These are phyloP conservation scores for Phytophthora constricta DNA, from an alignment of 352 stramenopile species.

Conservation along the genomic window DNA sequence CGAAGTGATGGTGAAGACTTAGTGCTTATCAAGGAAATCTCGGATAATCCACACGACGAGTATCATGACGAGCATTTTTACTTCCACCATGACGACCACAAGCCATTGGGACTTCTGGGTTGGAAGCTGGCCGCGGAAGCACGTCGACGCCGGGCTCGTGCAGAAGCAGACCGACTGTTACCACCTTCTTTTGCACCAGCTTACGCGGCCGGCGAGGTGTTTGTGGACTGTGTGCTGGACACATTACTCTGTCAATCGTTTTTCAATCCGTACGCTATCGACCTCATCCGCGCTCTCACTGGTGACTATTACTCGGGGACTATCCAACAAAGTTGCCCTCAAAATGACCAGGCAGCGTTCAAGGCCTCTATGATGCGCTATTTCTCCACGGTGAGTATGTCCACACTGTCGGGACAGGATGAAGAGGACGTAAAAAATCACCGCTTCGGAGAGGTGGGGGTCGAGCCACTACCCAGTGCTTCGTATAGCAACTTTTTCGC, in stretches of 20 bases:
- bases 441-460: too few species aligned
- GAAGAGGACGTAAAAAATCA: background rate
- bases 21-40: constrained; percentile 6
- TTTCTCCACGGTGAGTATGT: constrained; percentile 1
- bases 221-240: constrained; percentile 68
- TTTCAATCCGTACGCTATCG: constrained; percentile 75
- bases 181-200: constrained; percentile 48
- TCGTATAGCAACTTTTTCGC: constrained; percentile 32
- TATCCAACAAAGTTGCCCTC: too few species aligned
- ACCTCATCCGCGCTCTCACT: constrained; percentile 57
- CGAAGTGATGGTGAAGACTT: constrained; percentile 29
- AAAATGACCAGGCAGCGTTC: background rate
- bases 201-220: constrained; percentile 64
- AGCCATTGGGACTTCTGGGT: constrained; percentile 4
- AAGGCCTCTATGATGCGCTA: constrained; percentile 23
- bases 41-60: constrained; percentile 14
- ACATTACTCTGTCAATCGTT: constrained; percentile 75
- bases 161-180: constrained; percentile 34
- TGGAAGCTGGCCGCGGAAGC: constrained; percentile 19
- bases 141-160: background rate
- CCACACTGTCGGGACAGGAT: background rate
- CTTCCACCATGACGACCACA: background rate
- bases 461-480: constrained; percentile 40
- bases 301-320: constrained; percentile 50
- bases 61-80: constrained; percentile 21